Percentiles rank a stretch among this genome's conserved stretches.
Evolutionary conservation across 257 asterid genomes (phyloP).

Genomic region (Capsicum rhomboideum): DNA sequence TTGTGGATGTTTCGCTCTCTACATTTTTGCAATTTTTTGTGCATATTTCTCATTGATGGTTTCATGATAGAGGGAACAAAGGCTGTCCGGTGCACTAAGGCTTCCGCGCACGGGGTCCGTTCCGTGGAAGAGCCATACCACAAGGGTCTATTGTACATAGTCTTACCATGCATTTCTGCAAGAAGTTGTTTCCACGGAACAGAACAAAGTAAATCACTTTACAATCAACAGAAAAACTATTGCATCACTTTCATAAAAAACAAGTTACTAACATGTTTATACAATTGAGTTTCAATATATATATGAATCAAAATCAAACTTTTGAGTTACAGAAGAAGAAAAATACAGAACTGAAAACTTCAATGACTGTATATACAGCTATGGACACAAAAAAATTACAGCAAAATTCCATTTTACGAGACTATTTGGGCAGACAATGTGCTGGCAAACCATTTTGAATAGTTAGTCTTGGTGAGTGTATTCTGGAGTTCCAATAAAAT

Average conservation of each 20-base stretch:
- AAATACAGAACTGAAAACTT: not conserved
- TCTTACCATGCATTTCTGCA: too few relatives aligned
- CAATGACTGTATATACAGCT: not conserved
- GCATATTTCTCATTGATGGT: not conserved
- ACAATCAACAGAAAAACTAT: not conserved
- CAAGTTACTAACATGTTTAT: not conserved
- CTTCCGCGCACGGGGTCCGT: too few relatives aligned
- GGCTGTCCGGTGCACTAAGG: too few relatives aligned
- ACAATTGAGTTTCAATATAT: not conserved
- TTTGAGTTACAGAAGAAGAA: not conserved
- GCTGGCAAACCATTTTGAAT: conserved; percentile 1
- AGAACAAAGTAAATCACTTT: not conserved
- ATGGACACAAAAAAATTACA: not conserved
- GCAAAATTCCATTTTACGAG: not conserved
- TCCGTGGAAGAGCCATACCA: too few relatives aligned
- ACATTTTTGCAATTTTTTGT: not conserved
- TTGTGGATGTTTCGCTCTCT: not conserved
- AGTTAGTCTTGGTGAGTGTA: not conserved
- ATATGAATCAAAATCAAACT: not conserved
- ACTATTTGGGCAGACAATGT: not conserved
- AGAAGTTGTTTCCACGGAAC: too few relatives aligned
- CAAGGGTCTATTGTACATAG: too few relatives aligned
- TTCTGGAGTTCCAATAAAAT: not conserved
- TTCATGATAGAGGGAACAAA: not conserved
- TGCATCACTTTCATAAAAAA: not conserved